Percentiles rank a stretch among this genome's conserved stretches.
These are phyloP conservation scores for Naganishia vishniacii DNA, from an alignment of 768 basidiomycete genomes.

Conservation along the genomic window DNA sequence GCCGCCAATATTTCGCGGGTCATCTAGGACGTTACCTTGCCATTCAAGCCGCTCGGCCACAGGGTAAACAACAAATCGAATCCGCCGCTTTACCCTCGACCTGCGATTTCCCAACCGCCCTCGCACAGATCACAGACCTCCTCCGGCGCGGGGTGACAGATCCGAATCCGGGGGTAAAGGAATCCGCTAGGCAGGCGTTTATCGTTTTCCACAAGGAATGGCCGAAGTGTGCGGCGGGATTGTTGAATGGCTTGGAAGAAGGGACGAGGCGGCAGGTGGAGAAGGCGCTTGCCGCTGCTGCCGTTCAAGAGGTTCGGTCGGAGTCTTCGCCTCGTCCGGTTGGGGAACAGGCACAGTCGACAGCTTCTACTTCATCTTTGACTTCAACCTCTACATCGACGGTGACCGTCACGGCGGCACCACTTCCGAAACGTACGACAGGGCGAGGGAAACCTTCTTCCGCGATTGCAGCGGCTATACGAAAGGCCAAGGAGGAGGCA, in stretches of 20 bases:
- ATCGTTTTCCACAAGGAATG: constrained; percentile 76
- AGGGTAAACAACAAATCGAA: constrained; percentile 51
- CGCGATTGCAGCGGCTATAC: constrained; percentile 15
- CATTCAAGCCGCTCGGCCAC: constrained; percentile 57
- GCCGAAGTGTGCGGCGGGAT: constrained; percentile 61
- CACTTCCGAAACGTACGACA: constrained; percentile 12
- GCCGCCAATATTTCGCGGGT: constrained; percentile 60
- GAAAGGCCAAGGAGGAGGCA: constrained; percentile 23
- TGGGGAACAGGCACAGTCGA: neutral
- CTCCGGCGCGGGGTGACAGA: constrained; percentile 71
- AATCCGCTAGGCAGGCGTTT: constrained; percentile 64
- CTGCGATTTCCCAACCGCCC: constrained; percentile 53
- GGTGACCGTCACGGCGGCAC: too few relatives aligned
- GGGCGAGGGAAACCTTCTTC: constrained; percentile 8
- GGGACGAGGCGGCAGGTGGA: constrained; percentile 74
- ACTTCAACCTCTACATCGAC: neutral
- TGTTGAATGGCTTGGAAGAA: constrained; percentile 65
- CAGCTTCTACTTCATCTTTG: neutral
- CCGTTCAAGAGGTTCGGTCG: too few relatives aligned
- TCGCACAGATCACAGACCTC: constrained; percentile 66
- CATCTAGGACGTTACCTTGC: constrained; percentile 75
- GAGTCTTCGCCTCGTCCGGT: too few relatives aligned
- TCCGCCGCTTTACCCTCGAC: constrained; percentile 59
- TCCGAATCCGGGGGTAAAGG: constrained; percentile 70
- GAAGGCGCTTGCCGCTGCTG: constrained; percentile 65